Percentiles rank a stretch among this genome's conserved stretches.
These are phyloP conservation scores for Salix purpurea DNA, from an alignment of 345 rosid species.

Conservation along the genomic window DNA sequence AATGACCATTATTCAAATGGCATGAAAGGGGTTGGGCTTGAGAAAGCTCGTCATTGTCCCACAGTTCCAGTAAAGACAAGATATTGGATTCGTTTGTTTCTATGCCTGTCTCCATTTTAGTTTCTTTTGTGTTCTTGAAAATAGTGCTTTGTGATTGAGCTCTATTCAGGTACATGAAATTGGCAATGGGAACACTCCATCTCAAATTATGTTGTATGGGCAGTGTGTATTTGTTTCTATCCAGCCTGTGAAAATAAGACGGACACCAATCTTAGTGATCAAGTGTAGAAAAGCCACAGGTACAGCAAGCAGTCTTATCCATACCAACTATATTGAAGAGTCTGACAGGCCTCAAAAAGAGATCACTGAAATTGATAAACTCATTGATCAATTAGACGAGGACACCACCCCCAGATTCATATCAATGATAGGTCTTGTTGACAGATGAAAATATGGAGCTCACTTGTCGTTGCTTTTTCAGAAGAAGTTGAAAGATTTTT, in stretches of 20 bases:
- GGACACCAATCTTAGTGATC: conserved; percentile 63
- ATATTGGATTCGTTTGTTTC: conserved; percentile 53
- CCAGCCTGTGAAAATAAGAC: conserved; percentile 58
- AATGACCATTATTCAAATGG: conserved; percentile 79
- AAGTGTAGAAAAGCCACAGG: conserved; percentile 65
- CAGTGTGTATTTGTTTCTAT: conserved; percentile 75
- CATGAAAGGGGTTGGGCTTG: conserved; percentile 74
- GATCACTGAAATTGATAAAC: conserved; percentile 41
- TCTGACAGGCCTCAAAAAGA: conserved; percentile 35
- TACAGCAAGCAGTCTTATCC: conserved; percentile 18
- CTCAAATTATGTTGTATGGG: conserved; percentile 42
- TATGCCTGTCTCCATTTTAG: background rate
- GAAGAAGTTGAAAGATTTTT: conserved; percentile 53
- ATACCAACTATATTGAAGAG: conserved; percentile 27
- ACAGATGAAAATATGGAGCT: conserved; percentile 77
- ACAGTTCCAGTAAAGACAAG: conserved; percentile 54
- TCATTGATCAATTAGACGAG: conserved; percentile 45
- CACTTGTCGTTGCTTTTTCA: conserved; percentile 62
- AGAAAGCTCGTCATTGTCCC: conserved; percentile 63
- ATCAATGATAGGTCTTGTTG: conserved; percentile 46
- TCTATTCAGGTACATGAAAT: conserved; percentile 50
- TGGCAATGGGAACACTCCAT: conserved; percentile 38
- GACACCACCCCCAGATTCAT: conserved; percentile 39
- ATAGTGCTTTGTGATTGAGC: conserved; percentile 6
- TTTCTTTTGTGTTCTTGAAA: conserved; percentile 4